Evolutionary conservation across 768 basidiomycete genomes (phyloP).

Genomic region (Pisolithus tinctorius): DNA sequence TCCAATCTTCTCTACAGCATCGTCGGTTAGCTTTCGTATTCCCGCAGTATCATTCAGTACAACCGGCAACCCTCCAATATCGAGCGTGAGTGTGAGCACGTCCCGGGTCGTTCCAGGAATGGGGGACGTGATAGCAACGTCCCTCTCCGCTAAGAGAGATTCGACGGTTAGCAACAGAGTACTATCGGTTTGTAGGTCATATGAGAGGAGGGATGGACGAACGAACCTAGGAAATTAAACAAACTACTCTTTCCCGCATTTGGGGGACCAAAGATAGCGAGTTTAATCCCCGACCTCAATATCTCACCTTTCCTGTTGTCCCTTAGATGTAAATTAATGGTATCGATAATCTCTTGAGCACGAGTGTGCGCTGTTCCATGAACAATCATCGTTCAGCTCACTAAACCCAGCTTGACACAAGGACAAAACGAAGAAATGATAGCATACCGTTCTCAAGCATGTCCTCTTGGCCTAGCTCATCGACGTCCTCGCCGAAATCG

Average conservation of each 20-base stretch:
- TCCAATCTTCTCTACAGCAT: constrained; percentile 72
- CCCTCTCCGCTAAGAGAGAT: constrained; percentile 57
- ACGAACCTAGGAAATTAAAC: constrained; percentile 73
- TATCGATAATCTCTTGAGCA: constrained; percentile 40
- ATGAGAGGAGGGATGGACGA: not conserved
- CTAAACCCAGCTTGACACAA: too few relatives aligned
- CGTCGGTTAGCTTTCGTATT: constrained; percentile 57
- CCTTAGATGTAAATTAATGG: constrained; percentile 50
- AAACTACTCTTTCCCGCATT: constrained; percentile 93
- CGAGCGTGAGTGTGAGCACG: constrained; percentile 75
- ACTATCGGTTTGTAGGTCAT: not conserved
- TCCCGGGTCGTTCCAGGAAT: constrained; percentile 89
- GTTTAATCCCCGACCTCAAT: constrained; percentile 69
- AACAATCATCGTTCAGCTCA: not conserved
- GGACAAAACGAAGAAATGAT: too few relatives aligned
- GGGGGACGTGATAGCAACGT: constrained; percentile 85
- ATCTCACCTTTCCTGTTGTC: constrained; percentile 81
- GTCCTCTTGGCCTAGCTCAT: constrained; percentile 74
- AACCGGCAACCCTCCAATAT: constrained; percentile 83
- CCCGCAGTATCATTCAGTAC: constrained; percentile 85
- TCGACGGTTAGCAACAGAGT: not conserved
- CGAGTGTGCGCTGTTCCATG: constrained; percentile 45
- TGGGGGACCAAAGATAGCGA: constrained; percentile 88
- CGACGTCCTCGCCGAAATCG: constrained; percentile 83
- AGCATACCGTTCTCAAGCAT: constrained; percentile 62